Base-by-base conservation (phyloP, 441 rosid species). In the Brassica balearica region DNA sequence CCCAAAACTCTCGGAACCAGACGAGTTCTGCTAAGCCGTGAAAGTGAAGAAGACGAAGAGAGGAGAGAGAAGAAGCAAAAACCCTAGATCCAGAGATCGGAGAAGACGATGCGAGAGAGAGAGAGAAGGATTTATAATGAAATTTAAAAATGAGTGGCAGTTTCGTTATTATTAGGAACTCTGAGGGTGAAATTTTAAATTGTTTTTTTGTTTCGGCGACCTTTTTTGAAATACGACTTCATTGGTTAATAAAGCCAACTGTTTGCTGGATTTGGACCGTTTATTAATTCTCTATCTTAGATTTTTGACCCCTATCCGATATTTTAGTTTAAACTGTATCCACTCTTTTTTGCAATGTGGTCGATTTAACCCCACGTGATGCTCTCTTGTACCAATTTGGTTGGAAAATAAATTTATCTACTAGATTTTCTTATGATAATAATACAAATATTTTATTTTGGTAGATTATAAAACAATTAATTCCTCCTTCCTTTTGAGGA, bases 341-440 rank as follows among this genome's bases (percentile, higher is more conserved):
- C 60, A 61, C 14, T 51, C 48, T 53, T 73, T 65, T 63, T 38
- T 62, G 8, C 2, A 5, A 38, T 17, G 29, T 55, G 1, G 78
- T 74, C 62, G 38, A 74, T 79, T 74, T 74, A 63, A 27, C 71
- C 74, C 43, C 77, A 71, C 73, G 73, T 78, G 63, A 55, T 73
- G 9, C n/a, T 46, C 38, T 14, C 2, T 5, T n/a, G 0, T 12
- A 23, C 15, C 9, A 61, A 22, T 20, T 61, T 61, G 4, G 15
- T 4, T 25, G 32, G 36, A 20, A 17, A 55, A 56, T 55, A 0
- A 15, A 55, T 55, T 53, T 53, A 53, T 15, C 59, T 53, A 15
- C 59, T 51, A 51, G 58, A 51, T 43, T 32, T 32, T 5, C 36
- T 32, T 32, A 9, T 41, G 48, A 9, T 10, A 8, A 41, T 10